Percentiles rank a stretch among this genome's conserved stretches.
Evolutionary conservation across 345 rosid genomes (phyloP).

Genomic region (Trapa bicornis): DNA sequence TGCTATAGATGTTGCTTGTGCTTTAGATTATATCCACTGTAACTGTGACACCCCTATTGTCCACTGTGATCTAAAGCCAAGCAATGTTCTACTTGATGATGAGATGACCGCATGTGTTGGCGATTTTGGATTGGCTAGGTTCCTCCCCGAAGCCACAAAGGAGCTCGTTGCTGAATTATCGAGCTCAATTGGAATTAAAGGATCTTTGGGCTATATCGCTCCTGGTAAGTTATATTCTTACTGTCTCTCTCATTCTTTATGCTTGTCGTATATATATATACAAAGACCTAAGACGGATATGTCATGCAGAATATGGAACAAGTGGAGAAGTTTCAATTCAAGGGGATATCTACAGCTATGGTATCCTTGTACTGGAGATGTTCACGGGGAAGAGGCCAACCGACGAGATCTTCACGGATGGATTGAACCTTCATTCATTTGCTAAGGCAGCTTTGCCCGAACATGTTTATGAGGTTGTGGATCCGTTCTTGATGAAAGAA

Average conservation of each 20-base stretch:
- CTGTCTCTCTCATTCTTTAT: neutral
- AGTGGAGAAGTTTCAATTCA: slow-evolving; percentile 9
- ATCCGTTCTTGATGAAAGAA: slow-evolving; percentile 1
- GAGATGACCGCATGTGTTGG: slow-evolving; percentile 28
- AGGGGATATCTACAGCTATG: slow-evolving; percentile 17
- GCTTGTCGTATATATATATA: too few species aligned
- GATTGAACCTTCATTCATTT: slow-evolving; percentile 5
- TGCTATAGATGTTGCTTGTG: slow-evolving; percentile 25
- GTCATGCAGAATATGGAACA: slow-evolving; percentile 9
- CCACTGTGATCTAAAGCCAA: slow-evolving; percentile 28
- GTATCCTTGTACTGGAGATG: slow-evolving; percentile 18
- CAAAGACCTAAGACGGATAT: neutral
- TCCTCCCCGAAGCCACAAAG: slow-evolving; percentile 9
- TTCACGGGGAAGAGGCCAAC: slow-evolving; percentile 12
- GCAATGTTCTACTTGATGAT: neutral
- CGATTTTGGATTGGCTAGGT: slow-evolving; percentile 35
- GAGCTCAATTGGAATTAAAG: slow-evolving; percentile 28
- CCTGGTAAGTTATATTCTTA: slow-evolving; percentile 21
- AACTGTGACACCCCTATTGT: slow-evolving; percentile 14
- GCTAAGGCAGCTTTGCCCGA: slow-evolving; percentile 8
- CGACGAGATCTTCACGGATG: slow-evolving; percentile 1
- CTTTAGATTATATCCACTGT: slow-evolving; percentile 28
- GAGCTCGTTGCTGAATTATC: slow-evolving; percentile 4
- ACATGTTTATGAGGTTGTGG: slow-evolving; percentile 3
- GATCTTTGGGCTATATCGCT: slow-evolving; percentile 34